phyloP scores from a whole-genome alignment of 495 filamentous ascomycete species.

The Daldinia concentrica region DNA sequence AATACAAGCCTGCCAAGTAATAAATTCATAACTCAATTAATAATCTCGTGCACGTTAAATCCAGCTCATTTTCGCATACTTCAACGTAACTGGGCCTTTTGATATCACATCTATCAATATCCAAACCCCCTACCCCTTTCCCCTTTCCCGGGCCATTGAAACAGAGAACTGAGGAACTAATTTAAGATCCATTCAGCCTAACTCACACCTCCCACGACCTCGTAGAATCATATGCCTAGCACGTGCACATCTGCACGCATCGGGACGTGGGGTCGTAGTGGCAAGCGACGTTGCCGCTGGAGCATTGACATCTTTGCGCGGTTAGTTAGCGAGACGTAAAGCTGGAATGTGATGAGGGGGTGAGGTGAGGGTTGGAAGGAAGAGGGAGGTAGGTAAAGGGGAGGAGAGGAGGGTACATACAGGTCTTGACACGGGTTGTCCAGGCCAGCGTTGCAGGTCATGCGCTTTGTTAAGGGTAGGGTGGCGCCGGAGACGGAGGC shows the following conservation, averaged over 20 bases:
- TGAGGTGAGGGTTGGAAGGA: neutral
- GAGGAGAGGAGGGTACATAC: neutral
- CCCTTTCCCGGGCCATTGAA: neutral
- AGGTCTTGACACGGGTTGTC: constrained; percentile 34
- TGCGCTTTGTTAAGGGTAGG: constrained; percentile 8
- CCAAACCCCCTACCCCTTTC: neutral
- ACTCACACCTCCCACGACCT: neutral
- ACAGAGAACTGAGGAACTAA: neutral
- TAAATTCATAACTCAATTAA: too few relatives aligned
- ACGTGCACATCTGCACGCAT: constrained; percentile 40
- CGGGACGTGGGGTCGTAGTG: constrained; percentile 40
- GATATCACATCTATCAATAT: neutral
- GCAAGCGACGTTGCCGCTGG: constrained; percentile 26
- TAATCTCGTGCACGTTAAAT: neutral
- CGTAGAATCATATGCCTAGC: neutral
- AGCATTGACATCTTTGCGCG: constrained; percentile 26
- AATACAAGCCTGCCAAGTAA: neutral
- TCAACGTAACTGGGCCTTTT: neutral
- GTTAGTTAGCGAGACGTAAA: too few relatives aligned
- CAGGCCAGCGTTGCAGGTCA: constrained; percentile 38
- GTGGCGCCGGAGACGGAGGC: constrained; percentile 1
- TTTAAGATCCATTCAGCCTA: neutral
- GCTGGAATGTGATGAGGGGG: too few relatives aligned
- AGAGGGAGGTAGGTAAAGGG: too few relatives aligned
- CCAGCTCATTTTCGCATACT: neutral